Percentiles rank a stretch among this genome's conserved stretches.
Conservation (phyloP, 768 basidiomycete species). For the Rhizopogon salebrosus region DNA sequence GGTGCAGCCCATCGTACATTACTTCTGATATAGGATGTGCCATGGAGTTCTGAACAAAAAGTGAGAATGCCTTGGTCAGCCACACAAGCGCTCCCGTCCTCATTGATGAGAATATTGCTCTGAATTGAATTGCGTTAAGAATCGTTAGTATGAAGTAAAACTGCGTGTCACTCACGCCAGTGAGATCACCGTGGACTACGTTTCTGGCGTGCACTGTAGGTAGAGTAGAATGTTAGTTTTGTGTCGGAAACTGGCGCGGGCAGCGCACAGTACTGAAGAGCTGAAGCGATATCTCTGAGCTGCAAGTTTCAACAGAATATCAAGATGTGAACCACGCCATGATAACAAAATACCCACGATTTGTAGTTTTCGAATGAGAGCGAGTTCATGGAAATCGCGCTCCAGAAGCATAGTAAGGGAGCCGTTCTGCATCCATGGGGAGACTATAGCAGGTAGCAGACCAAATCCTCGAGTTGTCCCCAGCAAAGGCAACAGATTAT, state of each 20-base stretch:
- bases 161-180: constrained; percentile 14
- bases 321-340: neutral
- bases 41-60: constrained; percentile 30
- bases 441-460: constrained; percentile 15
- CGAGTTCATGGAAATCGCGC: neutral
- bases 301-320: neutral
- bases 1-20: constrained; percentile 6
- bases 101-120: constrained; percentile 3
- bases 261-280: neutral
- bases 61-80: constrained; percentile 41
- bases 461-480: constrained; percentile 28
- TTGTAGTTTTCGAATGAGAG: constrained; percentile 9
- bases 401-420: constrained; percentile 8
- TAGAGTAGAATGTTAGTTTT: neutral
- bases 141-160: neutral
- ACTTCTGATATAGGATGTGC: constrained; percentile 15
- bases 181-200: constrained; percentile 30
- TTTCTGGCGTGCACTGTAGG: neutral
- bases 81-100: neutral
- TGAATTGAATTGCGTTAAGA: neutral
- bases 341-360: constrained; percentile 7
- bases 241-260: neutral
- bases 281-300: constrained; percentile 3
- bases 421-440: constrained; percentile 15
- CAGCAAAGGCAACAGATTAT: constrained; percentile 29